These are phyloP conservation scores for Linnemannia elongata DNA, from an alignment of 192 early-diverging fungal species.

Conservation along the genomic window DNA sequence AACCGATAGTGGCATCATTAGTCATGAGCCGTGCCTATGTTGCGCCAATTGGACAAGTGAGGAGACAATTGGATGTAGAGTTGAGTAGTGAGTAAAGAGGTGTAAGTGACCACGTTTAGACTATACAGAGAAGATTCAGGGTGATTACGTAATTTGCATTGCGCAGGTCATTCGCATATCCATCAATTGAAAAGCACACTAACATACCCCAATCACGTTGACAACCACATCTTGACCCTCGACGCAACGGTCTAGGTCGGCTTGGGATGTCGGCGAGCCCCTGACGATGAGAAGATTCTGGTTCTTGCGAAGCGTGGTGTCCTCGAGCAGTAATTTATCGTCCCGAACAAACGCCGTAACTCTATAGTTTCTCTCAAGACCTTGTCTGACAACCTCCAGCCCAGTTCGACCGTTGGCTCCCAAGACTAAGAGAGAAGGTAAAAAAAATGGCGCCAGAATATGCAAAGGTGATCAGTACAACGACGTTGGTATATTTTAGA, in stretches of 20 bases:
- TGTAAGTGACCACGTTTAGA: background rate
- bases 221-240: conserved; percentile 59
- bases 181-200: background rate
- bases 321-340: conserved; percentile 39
- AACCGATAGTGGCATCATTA: conserved; percentile 42
- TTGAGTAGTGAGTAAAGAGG: background rate
- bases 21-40: conserved; percentile 52
- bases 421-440: conserved; percentile 21
- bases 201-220: conserved; percentile 53
- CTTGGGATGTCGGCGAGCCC: conserved; percentile 47
- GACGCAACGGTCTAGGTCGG: conserved; percentile 53
- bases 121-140: background rate
- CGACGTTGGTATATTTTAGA: background rate
- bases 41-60: background rate
- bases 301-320: conserved; percentile 43
- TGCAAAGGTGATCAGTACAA: conserved; percentile 6
- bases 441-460: background rate
- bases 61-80: background rate
- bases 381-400: conserved; percentile 54
- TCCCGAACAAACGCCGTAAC: conserved; percentile 55
- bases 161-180: background rate
- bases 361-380: conserved; percentile 50
- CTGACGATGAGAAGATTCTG: conserved; percentile 54
- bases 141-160: background rate
- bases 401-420: conserved; percentile 56